phyloP scores from a whole-genome alignment of 2,329 filamentous ascomycete genomes.

The Colletotrichum gloeosporioides region DNA sequence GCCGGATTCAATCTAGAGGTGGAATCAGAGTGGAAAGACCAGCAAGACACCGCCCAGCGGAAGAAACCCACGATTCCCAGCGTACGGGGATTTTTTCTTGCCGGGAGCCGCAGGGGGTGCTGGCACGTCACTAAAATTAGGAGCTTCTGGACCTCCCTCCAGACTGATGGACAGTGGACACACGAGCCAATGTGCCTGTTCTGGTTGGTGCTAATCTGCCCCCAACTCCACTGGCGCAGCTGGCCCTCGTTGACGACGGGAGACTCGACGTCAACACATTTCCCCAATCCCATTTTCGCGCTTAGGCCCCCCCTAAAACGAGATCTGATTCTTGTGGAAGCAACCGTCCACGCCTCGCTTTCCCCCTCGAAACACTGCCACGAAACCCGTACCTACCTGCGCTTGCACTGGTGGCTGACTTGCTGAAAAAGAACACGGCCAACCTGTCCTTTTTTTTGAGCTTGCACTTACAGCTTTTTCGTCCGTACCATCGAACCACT shows the following conservation, averaged over 20 bases:
- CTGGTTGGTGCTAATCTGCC: background rate
- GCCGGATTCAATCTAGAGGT: background rate
- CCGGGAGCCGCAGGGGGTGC: background rate
- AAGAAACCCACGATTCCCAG: background rate
- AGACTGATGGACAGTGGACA: background rate
- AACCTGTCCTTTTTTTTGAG: slow-evolving; percentile 11
- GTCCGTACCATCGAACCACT: background rate
- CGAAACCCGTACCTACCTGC: background rate
- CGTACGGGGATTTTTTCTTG: background rate
- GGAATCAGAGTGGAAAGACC: background rate
- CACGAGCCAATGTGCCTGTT: background rate
- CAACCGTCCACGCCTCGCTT: background rate
- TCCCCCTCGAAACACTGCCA: background rate
- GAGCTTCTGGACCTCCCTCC: background rate
- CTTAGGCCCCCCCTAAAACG: slow-evolving; percentile 6
- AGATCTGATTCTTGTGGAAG: background rate
- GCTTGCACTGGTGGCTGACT: slow-evolving; percentile 2
- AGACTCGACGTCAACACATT: slow-evolving; percentile 2
- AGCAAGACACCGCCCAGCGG: background rate
- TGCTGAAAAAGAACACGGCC: background rate
- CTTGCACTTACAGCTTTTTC: background rate
- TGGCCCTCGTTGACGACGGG: background rate
- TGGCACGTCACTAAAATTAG: slow-evolving; percentile 13
- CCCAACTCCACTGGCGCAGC: background rate
- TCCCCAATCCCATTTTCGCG: slow-evolving; percentile 6